These are phyloP conservation scores for Zychaea mexicana DNA, from an alignment of 371 early-diverging fungal species.

Conservation along the genomic window DNA sequence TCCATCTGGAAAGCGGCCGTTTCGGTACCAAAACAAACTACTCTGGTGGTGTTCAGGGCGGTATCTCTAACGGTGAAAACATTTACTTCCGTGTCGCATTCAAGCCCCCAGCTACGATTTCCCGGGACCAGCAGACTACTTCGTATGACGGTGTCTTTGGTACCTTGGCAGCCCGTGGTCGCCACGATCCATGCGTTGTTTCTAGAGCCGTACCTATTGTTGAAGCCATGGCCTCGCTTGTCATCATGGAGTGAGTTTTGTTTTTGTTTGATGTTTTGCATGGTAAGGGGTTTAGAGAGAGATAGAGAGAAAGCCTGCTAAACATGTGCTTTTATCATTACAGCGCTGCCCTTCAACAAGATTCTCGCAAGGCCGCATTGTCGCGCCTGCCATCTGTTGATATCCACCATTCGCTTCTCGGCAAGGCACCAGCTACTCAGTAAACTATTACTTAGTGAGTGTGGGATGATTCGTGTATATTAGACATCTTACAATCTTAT, in stretches of 20 bases:
- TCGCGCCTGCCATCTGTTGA: conserved; percentile 57
- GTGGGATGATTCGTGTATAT: not conserved
- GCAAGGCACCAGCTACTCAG: conserved; percentile 28
- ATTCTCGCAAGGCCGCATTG: conserved; percentile 61
- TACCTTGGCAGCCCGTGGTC: conserved; percentile 87
- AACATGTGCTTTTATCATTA: not conserved
- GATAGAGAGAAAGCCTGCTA: not conserved
- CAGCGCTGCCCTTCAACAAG: conserved; percentile 67
- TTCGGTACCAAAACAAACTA: conserved; percentile 90
- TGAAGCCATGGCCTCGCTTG: conserved; percentile 95
- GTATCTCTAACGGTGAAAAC: conserved; percentile 94
- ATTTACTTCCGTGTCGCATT: conserved; percentile 97
- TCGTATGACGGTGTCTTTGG: conserved; percentile 85
- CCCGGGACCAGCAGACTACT: conserved; percentile 85
- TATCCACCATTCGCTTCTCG: conserved; percentile 48
- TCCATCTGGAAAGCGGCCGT: conserved; percentile 54
- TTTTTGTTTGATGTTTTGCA: not conserved
- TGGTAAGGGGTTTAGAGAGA: not conserved
- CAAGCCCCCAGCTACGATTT: conserved; percentile 96
- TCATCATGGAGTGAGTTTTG: conserved; percentile 85
- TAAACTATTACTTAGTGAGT: too few species aligned
- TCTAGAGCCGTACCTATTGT: conserved; percentile 97
- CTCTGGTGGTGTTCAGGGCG: conserved; percentile 97
- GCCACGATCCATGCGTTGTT: conserved; percentile 98
- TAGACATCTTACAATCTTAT: too few species aligned